Percentiles rank a stretch among this genome's conserved stretches.
Conservation (phyloP, 148 eudicot genomes). For the Linanthus parryae region DNA sequence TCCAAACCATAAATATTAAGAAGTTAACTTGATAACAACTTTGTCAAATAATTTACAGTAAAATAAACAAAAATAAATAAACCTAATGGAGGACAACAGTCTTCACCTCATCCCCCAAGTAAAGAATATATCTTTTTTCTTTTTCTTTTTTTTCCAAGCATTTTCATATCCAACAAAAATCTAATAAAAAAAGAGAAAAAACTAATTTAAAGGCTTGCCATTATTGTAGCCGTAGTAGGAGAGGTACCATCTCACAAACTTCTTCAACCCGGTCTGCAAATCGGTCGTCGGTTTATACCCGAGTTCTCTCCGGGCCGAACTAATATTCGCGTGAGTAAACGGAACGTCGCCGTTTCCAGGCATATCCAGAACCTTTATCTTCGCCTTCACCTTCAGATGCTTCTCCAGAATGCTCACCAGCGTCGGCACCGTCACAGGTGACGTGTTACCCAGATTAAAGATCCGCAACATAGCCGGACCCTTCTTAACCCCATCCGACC, state of each 20-base stretch:
- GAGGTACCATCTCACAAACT: conserved; percentile 10
- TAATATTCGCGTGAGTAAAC: conserved; percentile 11
- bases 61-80: no score
- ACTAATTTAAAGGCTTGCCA: not conserved
- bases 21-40: no score
- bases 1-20: no score
- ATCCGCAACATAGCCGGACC: not conserved
- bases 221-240: conserved; percentile 10
- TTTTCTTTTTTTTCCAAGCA: no score
- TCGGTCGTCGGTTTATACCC: conserved; percentile 14
- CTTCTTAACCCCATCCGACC: conserved; percentile 6
- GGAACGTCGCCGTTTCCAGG: conserved; percentile 13
- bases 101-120: no score
- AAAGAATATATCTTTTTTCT: no score
- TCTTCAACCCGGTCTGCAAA: conserved; percentile 11
- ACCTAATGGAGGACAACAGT: no score
- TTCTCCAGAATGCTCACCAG: conserved; percentile 3
- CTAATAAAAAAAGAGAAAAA: no score
- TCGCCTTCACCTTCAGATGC: conserved; percentile 5
- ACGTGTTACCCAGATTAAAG: conserved; percentile 9
- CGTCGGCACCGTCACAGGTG: conserved; percentile 9
- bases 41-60: no score
- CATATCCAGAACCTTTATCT: conserved; percentile 1
- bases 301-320: conserved; percentile 2
- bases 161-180: no score